Evolutionary conservation across 2,329 filamentous ascomycete genomes (phyloP).

Genomic region (Claviceps pazoutovae): DNA sequence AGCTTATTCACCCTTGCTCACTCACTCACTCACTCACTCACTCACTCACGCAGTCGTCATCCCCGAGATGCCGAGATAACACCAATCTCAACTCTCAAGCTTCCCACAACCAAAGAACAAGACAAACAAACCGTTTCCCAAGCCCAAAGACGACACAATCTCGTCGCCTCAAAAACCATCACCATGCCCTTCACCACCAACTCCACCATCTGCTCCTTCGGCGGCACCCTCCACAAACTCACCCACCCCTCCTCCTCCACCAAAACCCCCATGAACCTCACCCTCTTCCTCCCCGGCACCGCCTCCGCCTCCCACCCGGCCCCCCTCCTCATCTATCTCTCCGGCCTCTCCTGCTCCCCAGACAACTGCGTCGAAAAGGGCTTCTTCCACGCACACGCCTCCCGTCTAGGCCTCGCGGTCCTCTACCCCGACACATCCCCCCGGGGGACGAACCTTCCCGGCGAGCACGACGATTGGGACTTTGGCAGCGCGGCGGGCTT

Average conservation of each 20-base stretch:
- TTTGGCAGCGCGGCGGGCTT: conserved; percentile 89
- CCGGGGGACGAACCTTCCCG: conserved; percentile 63
- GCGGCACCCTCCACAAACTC: conserved; percentile 89
- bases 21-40: no score
- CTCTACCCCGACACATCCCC: conserved; percentile 93
- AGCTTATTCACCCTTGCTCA: no score
- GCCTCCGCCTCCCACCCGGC: conserved; percentile 41
- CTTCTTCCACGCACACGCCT: conserved; percentile 79
- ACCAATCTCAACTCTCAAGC: no score
- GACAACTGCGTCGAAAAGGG: conserved; percentile 75
- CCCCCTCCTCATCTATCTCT: conserved; percentile 84
- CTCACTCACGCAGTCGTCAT: no score
- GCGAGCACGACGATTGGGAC: conserved; percentile 80
- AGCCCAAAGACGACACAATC: neutral
- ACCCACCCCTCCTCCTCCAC: conserved; percentile 68
- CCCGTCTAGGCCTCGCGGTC: conserved; percentile 72
- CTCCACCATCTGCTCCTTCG: conserved; percentile 79
- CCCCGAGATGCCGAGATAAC: no score
- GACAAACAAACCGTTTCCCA: neutral
- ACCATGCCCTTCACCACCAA: conserved; percentile 77
- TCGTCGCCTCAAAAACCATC: neutral
- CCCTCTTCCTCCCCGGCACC: conserved; percentile 75
- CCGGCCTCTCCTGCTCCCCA: conserved; percentile 85
- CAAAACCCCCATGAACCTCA: conserved; percentile 80
- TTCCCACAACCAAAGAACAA: neutral